Evolutionary conservation across 108 stramenopile genomes (phyloP), one percentile per base, ranked within the genome.

Genomic region (Fragilaria crotonensis): DNA sequence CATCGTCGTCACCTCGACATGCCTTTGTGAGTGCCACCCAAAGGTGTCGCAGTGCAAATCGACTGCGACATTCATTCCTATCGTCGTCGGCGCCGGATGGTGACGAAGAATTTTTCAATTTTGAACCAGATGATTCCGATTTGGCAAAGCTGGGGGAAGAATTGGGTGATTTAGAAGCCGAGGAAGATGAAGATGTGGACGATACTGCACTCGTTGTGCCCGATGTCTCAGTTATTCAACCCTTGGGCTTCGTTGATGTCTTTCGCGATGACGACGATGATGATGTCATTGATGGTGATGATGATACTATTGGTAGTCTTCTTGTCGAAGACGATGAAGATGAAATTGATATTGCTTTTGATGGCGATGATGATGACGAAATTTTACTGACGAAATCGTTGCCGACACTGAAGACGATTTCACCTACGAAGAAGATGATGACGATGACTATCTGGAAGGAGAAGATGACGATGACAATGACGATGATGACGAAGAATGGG

Each of bases 371-470:
- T 25, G 52, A 55, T 9, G 20, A 9, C 50, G 20, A 20, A 20
- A 50, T 20, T 21, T 17, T 21, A 50, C 5, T 21, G 7, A 21
- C 18, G 9, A 50, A 7, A 20, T 17, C 23, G 48, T 5, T 22
- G 48, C 23, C 18, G 48, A 22, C 23, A 22, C 48, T 5, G 18
- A 5, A 22, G 11, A 5, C 23, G 48, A 19, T 50, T 48, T 28
- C n/a, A n/a, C n/a, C n/a, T n/a, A n/a, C n/a, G n/a, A n/a, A n/a
- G 65, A 66, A 44, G 65, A 49, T 52, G 59, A 60, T 47, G 58
- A 61, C 14, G 33, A 65, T 25, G 60, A 60, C 25, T 53, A 48
- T 22, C 55, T 54, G 9, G 55, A 50, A 21, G 46, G 41, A 0
- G 26, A 48, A 9, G 67, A 68, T 4, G 57, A 50, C 5, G 55